These are phyloP conservation scores for Acanthamoeba comandoni DNA, from an alignment of 208 protist species.

Conservation along the genomic window DNA sequence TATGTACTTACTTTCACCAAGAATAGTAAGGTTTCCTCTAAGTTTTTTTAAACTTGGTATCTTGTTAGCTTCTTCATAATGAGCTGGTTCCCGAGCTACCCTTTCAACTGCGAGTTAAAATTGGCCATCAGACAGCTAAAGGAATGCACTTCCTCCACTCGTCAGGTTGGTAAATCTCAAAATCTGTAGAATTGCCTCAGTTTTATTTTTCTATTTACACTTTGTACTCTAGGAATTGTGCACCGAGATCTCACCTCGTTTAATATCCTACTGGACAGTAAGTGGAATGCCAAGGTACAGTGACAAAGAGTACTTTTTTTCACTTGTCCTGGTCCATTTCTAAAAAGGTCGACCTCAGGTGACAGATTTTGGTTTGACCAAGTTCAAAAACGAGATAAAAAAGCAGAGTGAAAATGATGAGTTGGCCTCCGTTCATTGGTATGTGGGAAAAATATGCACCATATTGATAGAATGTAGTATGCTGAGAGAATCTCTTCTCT, in stretches of 20 bases:
- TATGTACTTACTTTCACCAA: no score
- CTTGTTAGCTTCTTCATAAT: conserved; percentile 45
- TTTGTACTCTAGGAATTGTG: no score
- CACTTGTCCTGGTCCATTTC: not conserved
- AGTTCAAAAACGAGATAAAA: not conserved
- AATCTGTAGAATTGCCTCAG: not conserved
- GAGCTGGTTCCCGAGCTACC: conserved; percentile 28
- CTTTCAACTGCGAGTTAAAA: not conserved
- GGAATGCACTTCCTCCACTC: conserved; percentile 66
- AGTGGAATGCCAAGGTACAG: not conserved
- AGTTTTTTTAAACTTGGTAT: no score
- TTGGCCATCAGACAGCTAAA: conserved; percentile 35
- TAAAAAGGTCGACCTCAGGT: not conserved
- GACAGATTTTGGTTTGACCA: conserved; percentile 45
- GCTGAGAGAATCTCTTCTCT: no score
- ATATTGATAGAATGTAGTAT: not conserved
- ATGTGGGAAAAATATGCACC: not conserved
- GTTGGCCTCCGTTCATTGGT: not conserved
- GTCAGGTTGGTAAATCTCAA: not conserved
- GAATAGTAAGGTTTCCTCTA: no score
- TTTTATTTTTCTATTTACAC: not conserved
- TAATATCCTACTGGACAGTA: conserved; percentile 22
- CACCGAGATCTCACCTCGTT: conserved; percentile 20
- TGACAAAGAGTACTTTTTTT: not conserved
- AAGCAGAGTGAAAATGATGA: not conserved